phyloP scores from a whole-genome alignment of 2,329 filamentous ascomycete genomes.

The Aspergillus calidoustus region DNA sequence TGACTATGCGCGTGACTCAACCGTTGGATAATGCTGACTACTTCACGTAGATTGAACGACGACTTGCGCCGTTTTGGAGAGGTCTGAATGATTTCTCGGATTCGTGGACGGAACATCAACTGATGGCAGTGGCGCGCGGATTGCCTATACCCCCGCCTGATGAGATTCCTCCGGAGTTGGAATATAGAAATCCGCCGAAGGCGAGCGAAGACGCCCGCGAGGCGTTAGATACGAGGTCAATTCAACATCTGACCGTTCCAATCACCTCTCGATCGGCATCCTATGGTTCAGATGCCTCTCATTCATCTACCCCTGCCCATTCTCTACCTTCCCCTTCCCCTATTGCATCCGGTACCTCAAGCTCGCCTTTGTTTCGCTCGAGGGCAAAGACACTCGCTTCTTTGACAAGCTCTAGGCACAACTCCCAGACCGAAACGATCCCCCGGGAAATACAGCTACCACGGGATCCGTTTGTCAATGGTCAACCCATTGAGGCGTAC shows the following conservation, averaged over 20 bases:
- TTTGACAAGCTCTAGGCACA: constrained; percentile 74
- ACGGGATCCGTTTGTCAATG: constrained; percentile 85
- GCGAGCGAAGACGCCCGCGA: constrained; percentile 50
- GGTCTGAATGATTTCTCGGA: constrained; percentile 87
- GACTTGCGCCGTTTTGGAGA: constrained; percentile 92
- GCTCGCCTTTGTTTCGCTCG: constrained; percentile 71
- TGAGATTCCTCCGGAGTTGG: constrained; percentile 74
- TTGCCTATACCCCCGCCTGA: constrained; percentile 83
- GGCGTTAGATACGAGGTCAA: constrained; percentile 59
- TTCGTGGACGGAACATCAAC: constrained; percentile 91
- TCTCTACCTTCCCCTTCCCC: constrained; percentile 64
- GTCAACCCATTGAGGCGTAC: constrained; percentile 89
- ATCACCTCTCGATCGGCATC: constrained; percentile 78
- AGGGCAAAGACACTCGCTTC: constrained; percentile 89
- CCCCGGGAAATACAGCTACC: constrained; percentile 81
- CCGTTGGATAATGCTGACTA: constrained; percentile 26
- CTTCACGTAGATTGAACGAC: constrained; percentile 78
- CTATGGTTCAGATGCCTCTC: constrained; percentile 73
- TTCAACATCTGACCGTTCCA: constrained; percentile 77
- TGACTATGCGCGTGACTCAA: not conserved
- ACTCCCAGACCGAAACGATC: constrained; percentile 70
- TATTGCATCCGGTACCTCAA: constrained; percentile 54
- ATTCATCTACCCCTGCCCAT: constrained; percentile 66
- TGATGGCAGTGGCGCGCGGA: constrained; percentile 87
- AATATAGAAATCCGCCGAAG: constrained; percentile 56